A percentile compares a stretch with the other conserved stretches of the same genome.
Conservation (phyloP, 768 basidiomycete genomes). For the Tulasnella calospora region DNA sequence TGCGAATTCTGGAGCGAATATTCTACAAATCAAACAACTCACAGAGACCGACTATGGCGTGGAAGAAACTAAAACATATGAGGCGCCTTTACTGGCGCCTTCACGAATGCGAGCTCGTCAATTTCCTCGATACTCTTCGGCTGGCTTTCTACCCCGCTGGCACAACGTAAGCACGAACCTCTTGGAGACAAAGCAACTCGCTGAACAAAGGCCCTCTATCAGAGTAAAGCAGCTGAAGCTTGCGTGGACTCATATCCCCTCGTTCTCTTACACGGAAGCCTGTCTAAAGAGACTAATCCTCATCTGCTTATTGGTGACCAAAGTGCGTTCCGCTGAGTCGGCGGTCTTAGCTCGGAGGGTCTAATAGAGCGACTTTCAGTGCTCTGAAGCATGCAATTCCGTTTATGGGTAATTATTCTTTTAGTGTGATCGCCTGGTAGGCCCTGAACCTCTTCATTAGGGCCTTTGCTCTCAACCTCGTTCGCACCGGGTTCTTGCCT, state of each 20-base stretch:
- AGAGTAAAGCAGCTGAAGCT: conserved; percentile 11
- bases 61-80: conserved; percentile 18
- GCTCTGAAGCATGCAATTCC: not conserved
- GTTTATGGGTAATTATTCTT: not conserved
- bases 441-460: not conserved
- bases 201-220: not conserved
- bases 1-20: conserved; percentile 40
- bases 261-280: not conserved
- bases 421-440: not conserved
- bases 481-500: not conserved
- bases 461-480: not conserved
- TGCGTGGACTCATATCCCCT: conserved; percentile 16
- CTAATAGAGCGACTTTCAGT: not conserved
- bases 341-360: not conserved
- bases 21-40: conserved; percentile 24
- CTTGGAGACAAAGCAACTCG: not conserved
- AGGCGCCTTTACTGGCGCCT: not conserved
- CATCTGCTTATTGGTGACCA: not conserved
- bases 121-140: not conserved
- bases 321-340: not conserved
- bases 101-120: not conserved
- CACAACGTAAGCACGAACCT: not conserved
- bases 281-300: not conserved
- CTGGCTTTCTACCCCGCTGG: not conserved
- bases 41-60: conserved; percentile 11